These are phyloP conservation scores for Ministeria vibrans DNA, from an alignment of 78 protist genomes.

Conservation along the genomic window DNA sequence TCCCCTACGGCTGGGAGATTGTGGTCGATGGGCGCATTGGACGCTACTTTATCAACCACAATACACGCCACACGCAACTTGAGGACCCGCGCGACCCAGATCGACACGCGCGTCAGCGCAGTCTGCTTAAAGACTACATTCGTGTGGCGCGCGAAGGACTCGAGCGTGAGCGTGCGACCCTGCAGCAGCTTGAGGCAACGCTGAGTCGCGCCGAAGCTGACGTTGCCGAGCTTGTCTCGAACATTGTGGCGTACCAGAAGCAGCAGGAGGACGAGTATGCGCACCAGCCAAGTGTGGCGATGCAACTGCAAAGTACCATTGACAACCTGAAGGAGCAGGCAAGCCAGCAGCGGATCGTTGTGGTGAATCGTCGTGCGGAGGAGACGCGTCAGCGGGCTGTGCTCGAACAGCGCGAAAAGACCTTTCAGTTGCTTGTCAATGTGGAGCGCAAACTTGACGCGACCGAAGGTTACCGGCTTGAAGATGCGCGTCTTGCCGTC, in stretches of 20 bases:
- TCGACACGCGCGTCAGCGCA: background rate
- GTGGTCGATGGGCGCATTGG: background rate
- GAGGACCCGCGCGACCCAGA: constrained; percentile 6
- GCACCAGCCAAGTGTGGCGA: background rate
- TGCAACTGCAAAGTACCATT: background rate
- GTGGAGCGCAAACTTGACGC: background rate
- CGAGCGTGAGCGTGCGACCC: background rate
- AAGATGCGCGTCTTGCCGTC: background rate
- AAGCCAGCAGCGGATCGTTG: background rate
- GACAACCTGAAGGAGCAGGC: background rate
- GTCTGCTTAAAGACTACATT: background rate
- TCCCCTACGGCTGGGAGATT: constrained; percentile 3
- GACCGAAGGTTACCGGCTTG: background rate
- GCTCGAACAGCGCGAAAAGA: too few relatives aligned
- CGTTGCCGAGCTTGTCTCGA: background rate
- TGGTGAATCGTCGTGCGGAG: too few relatives aligned
- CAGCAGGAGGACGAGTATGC: too few relatives aligned
- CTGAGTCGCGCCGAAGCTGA: background rate
- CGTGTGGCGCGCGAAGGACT: background rate
- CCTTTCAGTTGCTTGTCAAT: background rate
- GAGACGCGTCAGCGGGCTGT: too few relatives aligned
- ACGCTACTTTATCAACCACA: background rate
- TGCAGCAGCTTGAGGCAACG: background rate
- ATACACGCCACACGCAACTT: constrained; percentile 6
- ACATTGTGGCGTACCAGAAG: background rate